These are phyloP conservation scores for Ambrosia artemisiifolia DNA, from an alignment of 129 eudicot genomes.

Conservation along the genomic window DNA sequence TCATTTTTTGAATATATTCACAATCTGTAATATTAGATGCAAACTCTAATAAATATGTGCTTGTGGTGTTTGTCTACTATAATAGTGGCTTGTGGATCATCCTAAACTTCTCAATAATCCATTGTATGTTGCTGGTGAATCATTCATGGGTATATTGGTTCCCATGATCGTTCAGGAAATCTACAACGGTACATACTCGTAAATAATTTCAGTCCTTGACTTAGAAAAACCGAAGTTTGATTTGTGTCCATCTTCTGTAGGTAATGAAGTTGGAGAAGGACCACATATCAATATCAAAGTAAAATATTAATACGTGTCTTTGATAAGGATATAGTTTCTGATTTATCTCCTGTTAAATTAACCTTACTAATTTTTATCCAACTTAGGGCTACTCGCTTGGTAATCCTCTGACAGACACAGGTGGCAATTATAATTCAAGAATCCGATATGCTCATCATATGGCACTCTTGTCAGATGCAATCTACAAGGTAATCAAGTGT, in stretches of 20 bases:
- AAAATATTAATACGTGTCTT: not conserved
- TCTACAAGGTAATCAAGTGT: conserved; percentile 19
- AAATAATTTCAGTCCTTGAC: not conserved
- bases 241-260: not conserved
- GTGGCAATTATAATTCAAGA: conserved; percentile 14
- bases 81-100: conserved; percentile 18
- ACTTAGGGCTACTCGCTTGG: conserved; percentile 24
- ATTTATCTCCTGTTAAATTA: not conserved
- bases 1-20: not conserved
- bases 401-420: conserved; percentile 11
- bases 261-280: conserved; percentile 21
- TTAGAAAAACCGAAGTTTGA: not conserved
- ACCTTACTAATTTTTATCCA: not conserved
- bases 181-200: not conserved
- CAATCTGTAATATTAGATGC: not conserved
- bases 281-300: conserved; percentile 15
- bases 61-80: not conserved
- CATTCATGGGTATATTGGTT: not conserved
- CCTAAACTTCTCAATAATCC: conserved; percentile 8
- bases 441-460: conserved; percentile 11
- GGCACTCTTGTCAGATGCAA: conserved; percentile 22
- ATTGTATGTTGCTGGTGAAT: conserved; percentile 15
- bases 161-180: conserved; percentile 8
- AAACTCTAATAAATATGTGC: not conserved
- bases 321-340: not conserved